phyloP scores from a whole-genome alignment of 108 stramenopile species.

The Fistulifera solaris region DNA sequence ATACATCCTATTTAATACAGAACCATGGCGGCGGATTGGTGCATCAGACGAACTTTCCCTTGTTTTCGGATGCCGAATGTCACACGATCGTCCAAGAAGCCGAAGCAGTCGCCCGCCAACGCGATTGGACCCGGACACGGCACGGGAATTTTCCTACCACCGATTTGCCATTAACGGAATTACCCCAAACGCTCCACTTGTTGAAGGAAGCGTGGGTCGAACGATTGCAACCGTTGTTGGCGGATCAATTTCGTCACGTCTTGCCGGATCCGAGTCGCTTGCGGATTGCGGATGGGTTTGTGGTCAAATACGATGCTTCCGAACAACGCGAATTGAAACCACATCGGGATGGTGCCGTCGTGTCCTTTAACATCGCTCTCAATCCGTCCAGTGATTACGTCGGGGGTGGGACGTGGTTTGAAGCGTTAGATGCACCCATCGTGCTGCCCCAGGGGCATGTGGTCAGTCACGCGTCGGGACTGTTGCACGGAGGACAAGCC shows the following conservation, averaged over 20 bases:
- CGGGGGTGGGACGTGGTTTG: conserved; percentile 79
- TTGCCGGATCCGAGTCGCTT: conserved; percentile 32
- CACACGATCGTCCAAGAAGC: conserved; percentile 36
- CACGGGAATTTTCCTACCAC: conserved; percentile 64
- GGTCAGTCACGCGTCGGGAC: conserved; percentile 36
- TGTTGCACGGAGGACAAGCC: conserved; percentile 57
- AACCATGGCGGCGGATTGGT: conserved; percentile 29
- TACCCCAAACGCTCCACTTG: conserved; percentile 34
- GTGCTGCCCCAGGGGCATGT: conserved; percentile 34
- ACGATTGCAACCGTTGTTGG: conserved; percentile 36
- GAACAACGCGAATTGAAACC: conserved; percentile 63
- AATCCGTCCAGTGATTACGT: conserved; percentile 53
- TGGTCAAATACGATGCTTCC: conserved; percentile 74
- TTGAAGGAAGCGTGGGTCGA: conserved; percentile 27
- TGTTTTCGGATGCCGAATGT: conserved; percentile 34
- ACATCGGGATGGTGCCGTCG: conserved; percentile 66
- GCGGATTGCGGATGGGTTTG: conserved; percentile 69
- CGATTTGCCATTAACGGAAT: conserved; percentile 42
- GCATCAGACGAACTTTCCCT: conserved; percentile 23
- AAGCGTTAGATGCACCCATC: conserved; percentile 20
- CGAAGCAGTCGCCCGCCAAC: conserved; percentile 22
- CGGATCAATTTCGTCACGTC: conserved; percentile 28
- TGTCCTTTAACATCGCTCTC: conserved; percentile 69
- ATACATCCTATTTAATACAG: conserved; percentile 20
- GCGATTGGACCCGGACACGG: conserved; percentile 61